A percentile compares a stretch with the other conserved stretches of the same genome.
These are phyloP conservation scores for Albugo candida DNA, from an alignment of 352 stramenopile genomes.

Conservation along the genomic window DNA sequence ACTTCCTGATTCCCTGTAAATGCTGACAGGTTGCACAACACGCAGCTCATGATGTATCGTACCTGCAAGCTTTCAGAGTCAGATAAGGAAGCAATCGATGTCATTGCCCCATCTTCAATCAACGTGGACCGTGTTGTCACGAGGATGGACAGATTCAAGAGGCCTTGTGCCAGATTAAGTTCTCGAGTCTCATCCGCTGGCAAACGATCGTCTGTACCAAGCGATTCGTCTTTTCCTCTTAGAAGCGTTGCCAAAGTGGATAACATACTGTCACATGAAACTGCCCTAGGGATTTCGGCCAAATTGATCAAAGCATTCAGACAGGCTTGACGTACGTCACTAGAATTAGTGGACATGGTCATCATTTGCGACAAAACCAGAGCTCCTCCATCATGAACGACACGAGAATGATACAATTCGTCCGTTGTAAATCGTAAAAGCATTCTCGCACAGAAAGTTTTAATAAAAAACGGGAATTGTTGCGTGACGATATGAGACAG, in stretches of 20 bases:
- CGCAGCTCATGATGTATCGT: conserved; percentile 16
- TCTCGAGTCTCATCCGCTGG: background rate
- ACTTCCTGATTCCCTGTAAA: conserved; percentile 39
- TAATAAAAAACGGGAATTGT: conserved; percentile 15
- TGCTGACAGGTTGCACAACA: conserved; percentile 37
- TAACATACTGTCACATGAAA: conserved; percentile 49
- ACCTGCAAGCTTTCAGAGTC: conserved; percentile 15
- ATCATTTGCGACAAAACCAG: conserved; percentile 45
- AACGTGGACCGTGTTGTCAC: conserved; percentile 46
- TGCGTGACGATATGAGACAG: conserved; percentile 37
- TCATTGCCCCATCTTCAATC: conserved; percentile 51
- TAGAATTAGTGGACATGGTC: conserved; percentile 17
- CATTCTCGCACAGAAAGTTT: conserved; percentile 40
- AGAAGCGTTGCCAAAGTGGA: conserved; percentile 16
- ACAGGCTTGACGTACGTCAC: conserved; percentile 30
- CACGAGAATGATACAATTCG: conserved; percentile 48
- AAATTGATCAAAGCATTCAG: conserved; percentile 61
- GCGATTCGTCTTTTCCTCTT: background rate
- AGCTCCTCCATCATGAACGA: conserved; percentile 62
- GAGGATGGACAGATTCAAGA: conserved; percentile 65
- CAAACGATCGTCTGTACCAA: background rate
- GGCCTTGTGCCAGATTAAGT: conserved; percentile 15
- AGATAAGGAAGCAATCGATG: conserved; percentile 26
- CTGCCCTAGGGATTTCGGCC: conserved; percentile 37
- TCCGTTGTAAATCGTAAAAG: conserved; percentile 57